Evolutionary conservation across 306 rosid species (phyloP), one percentile per base, ranked within the genome.

Genomic region (Vigna nakashimae): DNA sequence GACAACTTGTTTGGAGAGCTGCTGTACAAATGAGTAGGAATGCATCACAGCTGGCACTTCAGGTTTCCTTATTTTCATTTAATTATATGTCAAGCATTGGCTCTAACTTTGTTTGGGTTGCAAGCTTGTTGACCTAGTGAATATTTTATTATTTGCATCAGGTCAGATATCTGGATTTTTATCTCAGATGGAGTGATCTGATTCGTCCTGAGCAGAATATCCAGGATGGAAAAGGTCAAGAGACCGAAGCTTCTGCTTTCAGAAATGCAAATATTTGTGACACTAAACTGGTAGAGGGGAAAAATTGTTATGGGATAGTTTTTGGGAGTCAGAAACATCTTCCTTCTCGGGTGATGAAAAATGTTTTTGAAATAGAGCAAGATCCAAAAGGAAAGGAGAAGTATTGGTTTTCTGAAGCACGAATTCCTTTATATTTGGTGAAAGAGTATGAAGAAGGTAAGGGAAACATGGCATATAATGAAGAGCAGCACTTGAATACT

Each of bases 301-400:
- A 82, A 78, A 75, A 28, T 60, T 69, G 51, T 50, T 96, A 96
- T 76, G 96, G 93, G 57, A 79, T 96, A 82, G 93, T 85, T 68
- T 96, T 96, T 85, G 94, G 94, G 45, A 80, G 76, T 84, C 99
- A 96, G 90, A 96, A 91, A 80, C 97, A 92, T 86, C 98, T 96
- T 87, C 92, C 99, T 84, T 87, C 91, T 4, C 94, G 98, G 69
- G 88, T 92, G 77, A 87, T 90, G 96, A 96, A 91, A 89, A 91
- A 80, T 84, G 82, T 90, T 79, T 59, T 91, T 80, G 98, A 89
- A 82, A 76, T 79, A 51, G 97, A 92, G 85, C 82, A 87, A 69
- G 66, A 69, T 82, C 77, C 78, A 15, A 90, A 82, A 73, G 97
- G 93, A 83, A 84, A 71, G 59, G 90, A 79, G 15, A 91, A 85